Evolutionary conservation across 192 early-diverging fungal genomes (phyloP).

Genomic region (Chytriomyces confervae): DNA sequence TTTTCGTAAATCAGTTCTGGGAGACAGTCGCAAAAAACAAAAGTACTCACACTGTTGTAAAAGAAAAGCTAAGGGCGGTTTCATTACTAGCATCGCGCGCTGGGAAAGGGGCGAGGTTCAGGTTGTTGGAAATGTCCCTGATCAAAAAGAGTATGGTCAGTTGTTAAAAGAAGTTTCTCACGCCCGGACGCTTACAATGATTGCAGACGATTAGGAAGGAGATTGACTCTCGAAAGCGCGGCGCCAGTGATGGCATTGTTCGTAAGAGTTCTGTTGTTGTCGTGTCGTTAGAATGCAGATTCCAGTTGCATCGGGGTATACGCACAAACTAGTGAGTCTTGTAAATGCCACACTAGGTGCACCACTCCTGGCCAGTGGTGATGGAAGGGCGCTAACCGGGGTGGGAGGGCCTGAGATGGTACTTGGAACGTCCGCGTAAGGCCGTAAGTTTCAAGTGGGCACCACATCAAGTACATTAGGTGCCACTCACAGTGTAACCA

Average conservation of each 20-base stretch:
- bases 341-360: not conserved
- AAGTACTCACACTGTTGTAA: not conserved
- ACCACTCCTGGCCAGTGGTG: not conserved
- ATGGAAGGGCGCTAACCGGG: not conserved
- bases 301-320: not conserved
- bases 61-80: not conserved
- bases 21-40: not conserved
- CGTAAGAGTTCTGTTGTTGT: not conserved
- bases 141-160: not conserved
- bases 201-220: not conserved
- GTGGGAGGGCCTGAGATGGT: constrained; percentile 10
- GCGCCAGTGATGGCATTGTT: not conserved
- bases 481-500: not conserved
- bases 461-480: not conserved
- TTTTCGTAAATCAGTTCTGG: not conserved
- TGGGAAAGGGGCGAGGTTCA: not conserved
- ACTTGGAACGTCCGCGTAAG: too few relatives aligned
- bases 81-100: not conserved
- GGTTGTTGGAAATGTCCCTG: constrained; percentile 1
- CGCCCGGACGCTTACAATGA: not conserved
- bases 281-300: not conserved
- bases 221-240: not conserved
- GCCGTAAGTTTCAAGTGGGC: not conserved
- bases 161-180: not conserved
- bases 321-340: not conserved